Evolutionary conservation across 208 protist species (phyloP).

Genomic region (Polymyxa betae): DNA sequence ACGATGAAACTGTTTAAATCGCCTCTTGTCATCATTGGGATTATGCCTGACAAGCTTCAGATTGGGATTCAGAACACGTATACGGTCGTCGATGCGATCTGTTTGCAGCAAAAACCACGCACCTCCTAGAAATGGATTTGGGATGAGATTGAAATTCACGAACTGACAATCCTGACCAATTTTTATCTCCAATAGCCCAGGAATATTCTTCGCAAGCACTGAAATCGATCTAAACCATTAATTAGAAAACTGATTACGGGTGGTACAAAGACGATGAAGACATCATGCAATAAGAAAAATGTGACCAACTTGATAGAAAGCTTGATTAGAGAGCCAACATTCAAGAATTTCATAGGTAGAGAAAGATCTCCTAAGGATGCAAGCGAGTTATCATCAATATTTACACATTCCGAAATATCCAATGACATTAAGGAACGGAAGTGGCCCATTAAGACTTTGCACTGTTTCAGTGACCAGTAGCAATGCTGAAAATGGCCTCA

Average conservation of each 20-base stretch:
- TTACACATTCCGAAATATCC: not conserved
- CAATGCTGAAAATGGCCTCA: not conserved
- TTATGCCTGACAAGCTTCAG: not conserved
- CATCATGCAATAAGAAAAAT: not conserved
- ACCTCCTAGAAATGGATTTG: not conserved
- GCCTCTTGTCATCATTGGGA: not conserved
- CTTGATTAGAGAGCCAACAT: not conserved
- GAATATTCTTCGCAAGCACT: not conserved
- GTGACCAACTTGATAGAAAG: not conserved
- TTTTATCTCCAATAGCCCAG: not conserved
- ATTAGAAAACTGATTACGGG: no score
- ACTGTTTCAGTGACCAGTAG: not conserved
- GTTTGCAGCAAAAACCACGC: not conserved
- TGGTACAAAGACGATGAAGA: not conserved
- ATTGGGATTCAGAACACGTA: not conserved
- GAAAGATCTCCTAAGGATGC: not conserved
- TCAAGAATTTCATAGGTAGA: not conserved
- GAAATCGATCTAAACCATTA: not conserved
- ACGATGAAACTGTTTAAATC: no score
- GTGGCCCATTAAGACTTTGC: not conserved
- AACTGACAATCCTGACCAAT: not conserved
- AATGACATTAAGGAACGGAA: not conserved
- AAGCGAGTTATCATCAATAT: not conserved
- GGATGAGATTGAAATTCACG: not conserved
- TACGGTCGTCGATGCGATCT: slow-evolving; percentile 2